A percentile compares a stretch with the other conserved stretches of the same genome.
phyloP scores from a whole-genome alignment of 163 green algal species.

The Volvox carteri region DNA sequence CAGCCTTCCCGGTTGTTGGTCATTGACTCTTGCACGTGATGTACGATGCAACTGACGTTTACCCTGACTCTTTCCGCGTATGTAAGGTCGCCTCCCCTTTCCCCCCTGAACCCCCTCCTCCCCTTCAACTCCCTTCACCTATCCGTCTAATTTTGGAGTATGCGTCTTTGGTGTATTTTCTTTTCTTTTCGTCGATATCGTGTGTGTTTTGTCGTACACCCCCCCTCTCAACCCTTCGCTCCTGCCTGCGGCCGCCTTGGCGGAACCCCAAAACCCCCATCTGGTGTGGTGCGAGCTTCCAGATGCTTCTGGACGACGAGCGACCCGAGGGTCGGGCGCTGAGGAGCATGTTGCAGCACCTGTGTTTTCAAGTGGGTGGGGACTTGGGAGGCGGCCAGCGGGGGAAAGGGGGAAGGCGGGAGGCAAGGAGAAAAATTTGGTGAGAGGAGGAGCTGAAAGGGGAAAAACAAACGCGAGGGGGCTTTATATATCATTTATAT shows the following conservation, averaged over 20 bases:
- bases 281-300: neutral
- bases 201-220: neutral
- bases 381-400: neutral
- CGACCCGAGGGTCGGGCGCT: constrained; percentile 2
- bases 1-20: too few species aligned
- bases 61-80: too few species aligned
- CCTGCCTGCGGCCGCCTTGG: too few species aligned
- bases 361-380: constrained; percentile 43
- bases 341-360: constrained; percentile 39
- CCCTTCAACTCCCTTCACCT: too few species aligned
- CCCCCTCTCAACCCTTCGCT: neutral
- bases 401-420: neutral
- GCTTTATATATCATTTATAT: neutral
- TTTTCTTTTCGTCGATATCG: too few species aligned
- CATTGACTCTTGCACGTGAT: too few species aligned
- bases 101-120: too few species aligned
- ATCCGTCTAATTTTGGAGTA: too few species aligned
- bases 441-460: neutral
- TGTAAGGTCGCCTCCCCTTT: too few species aligned
- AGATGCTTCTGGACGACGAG: constrained; percentile 35
- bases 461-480: neutral
- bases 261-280: neutral
- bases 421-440: too few species aligned
- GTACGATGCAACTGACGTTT: too few species aligned
- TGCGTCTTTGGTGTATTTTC: too few species aligned